Conservation (phyloP, 1,284 basidiomycete genomes). For the Sparassis latifolia region DNA sequence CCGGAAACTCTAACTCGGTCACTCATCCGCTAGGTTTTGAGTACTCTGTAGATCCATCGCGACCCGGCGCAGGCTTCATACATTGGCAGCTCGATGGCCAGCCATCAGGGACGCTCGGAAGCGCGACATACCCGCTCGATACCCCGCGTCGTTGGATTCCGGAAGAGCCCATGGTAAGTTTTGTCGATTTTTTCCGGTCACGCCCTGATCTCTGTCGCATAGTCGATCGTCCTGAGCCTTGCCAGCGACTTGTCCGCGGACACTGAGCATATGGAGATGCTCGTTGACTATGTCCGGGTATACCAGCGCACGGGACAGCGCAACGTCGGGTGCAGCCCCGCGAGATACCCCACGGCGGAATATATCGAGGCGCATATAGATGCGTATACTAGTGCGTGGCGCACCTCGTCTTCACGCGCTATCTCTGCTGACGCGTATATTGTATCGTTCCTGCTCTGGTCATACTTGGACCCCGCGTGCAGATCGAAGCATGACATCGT, state of each 20-base stretch:
- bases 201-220: not conserved
- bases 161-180: conserved; percentile 47
- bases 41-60: conserved; percentile 54
- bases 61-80: conserved; percentile 51
- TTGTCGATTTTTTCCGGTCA: not conserved
- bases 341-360: conserved; percentile 43
- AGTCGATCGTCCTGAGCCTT: conserved; percentile 37
- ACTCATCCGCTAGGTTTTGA: conserved; percentile 47
- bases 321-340: conserved; percentile 53
- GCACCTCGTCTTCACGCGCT: conserved; percentile 1
- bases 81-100: conserved; percentile 58
- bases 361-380: conserved; percentile 34
- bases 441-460: not conserved
- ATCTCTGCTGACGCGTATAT: not conserved
- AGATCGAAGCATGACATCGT: conserved; percentile 25
- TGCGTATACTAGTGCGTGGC: conserved; percentile 27
- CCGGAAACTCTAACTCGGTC: not conserved
- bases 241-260: conserved; percentile 35
- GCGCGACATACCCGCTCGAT: conserved; percentile 51
- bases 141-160: conserved; percentile 41
- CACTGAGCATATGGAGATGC: conserved; percentile 33
- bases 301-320: conserved; percentile 39
- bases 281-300: conserved; percentile 58
- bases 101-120: conserved; percentile 46
- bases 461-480: not conserved